A percentile compares a stretch with the other conserved stretches of the same genome.
Evolutionary conservation across 2,329 filamentous ascomycete genomes (phyloP).

Genomic region (Colletotrichum destructivum): DNA sequence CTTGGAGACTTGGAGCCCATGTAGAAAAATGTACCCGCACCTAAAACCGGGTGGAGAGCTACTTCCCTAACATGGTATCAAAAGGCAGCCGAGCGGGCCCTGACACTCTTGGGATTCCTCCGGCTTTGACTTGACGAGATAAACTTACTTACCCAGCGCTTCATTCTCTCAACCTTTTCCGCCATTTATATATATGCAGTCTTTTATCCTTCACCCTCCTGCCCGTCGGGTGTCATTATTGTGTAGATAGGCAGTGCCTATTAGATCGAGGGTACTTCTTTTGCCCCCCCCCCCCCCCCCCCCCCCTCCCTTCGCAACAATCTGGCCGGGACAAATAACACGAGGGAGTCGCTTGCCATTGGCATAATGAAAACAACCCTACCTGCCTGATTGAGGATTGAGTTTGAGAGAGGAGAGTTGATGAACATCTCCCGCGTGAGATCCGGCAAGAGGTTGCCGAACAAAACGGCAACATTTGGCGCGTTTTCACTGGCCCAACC

Average conservation of each 20-base stretch:
- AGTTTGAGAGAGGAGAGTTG: not conserved
- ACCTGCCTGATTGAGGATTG: no score
- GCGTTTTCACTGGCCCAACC: not conserved
- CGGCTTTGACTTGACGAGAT: no score
- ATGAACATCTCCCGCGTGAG: not conserved
- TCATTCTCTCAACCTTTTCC: not conserved
- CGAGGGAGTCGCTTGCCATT: not conserved
- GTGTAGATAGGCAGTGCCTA: not conserved
- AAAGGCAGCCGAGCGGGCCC: not conserved
- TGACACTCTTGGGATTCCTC: not conserved
- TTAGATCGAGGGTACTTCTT: not conserved
- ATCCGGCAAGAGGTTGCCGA: not conserved
- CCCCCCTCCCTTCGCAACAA: not conserved
- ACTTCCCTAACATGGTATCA: not conserved
- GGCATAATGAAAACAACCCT: not conserved
- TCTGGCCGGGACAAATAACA: not conserved
- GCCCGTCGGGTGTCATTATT: no score
- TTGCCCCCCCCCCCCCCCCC: no score
- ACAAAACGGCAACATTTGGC: constrained; percentile 22
- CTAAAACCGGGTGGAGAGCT: constrained; percentile 12
- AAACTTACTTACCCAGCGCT: not conserved
- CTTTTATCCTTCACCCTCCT: no score
- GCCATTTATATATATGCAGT: no score
- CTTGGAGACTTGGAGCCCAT: not conserved
- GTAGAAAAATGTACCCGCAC: constrained; percentile 1